Percentiles rank a stretch among this genome's conserved stretches.
Evolutionary conservation across 257 asterid genomes (phyloP).

Genomic region (Solanum medicagineum): DNA sequence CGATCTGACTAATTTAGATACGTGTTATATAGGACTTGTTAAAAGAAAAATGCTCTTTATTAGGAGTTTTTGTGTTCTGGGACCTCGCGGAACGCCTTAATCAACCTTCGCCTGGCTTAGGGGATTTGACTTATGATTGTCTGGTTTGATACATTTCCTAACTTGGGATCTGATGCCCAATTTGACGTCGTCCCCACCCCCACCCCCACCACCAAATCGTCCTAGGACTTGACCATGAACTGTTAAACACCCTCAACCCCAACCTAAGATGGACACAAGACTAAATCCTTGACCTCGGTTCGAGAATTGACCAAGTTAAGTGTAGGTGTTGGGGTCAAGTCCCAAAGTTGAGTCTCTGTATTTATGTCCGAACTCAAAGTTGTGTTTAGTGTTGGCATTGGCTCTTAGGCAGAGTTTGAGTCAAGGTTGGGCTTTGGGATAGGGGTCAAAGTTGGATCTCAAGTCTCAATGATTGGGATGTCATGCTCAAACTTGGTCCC

Average conservation of each 20-base stretch:
- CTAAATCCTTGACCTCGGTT: not conserved
- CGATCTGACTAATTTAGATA: not conserved
- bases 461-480: not conserved
- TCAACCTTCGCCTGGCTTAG: not conserved
- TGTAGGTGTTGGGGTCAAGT: not conserved
- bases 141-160: rapidly evolving
- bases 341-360: not conserved
- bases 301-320: not conserved
- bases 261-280: not conserved
- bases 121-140: not conserved
- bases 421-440: too few relatives aligned
- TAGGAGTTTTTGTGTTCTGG: not conserved
- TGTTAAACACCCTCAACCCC: not conserved
- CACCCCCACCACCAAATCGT: too few relatives aligned
- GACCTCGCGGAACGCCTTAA: not conserved
- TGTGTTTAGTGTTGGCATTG: not conserved
- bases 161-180: not conserved
- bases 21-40: not conserved
- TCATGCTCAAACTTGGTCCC: not conserved
- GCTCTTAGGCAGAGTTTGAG: not conserved
- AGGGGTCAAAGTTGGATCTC: not conserved
- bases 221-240: not conserved
- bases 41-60: not conserved
- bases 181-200: not conserved
- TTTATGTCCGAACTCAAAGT: not conserved